Evolutionary conservation across 306 rosid genomes (phyloP), one percentile per base, ranked within the genome.

Genomic region (Gillenia trifoliata): DNA sequence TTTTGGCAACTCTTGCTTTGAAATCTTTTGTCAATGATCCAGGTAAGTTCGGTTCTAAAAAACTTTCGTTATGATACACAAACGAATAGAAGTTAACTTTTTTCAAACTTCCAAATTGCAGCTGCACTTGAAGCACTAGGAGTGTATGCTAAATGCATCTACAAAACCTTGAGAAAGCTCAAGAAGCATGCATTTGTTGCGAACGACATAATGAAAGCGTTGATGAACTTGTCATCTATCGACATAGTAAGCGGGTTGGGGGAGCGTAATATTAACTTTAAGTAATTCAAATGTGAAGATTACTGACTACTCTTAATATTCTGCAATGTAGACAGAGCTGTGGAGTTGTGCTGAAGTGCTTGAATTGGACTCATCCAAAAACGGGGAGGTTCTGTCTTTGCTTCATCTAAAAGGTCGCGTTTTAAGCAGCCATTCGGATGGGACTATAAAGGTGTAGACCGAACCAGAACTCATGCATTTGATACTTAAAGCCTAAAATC

Each of bases 381-480:
- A 90, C 56, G 96, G 96, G 57, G 98, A 90, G 80, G 97, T 93
- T 2, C 79, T 84, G 72, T 84, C 91, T 83, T 79, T 93, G 89
- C 77, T 79, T 72, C 87, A 86, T 84, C 76, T 87, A 54, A 88
- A 90, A 57, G 92, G 96, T 12, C 83, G 85, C 19, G 82, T 93
- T 77, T 61, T 91, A 71, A 91, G 96, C 84, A 88, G 97, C 80
- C 97, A 93, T 88, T 86, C 96, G 38, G 98, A 93, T 79, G 98
- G 98, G 85, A 89, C 90, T 75, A 86, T 94, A 33, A 94, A 94
- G 97, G 98, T 94, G 75, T 59, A 23, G 63, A 47, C 80, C 59
- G 75, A 73, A 83, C 40, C 71, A 65, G 29, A 54, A 57, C 28
- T 64, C 3, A 11, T 63, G 34, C 11, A 23, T 38, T 38, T 38